Conservation (phyloP, 1,284 basidiomycete species). For the Sanghuangporus baumii region DNA sequence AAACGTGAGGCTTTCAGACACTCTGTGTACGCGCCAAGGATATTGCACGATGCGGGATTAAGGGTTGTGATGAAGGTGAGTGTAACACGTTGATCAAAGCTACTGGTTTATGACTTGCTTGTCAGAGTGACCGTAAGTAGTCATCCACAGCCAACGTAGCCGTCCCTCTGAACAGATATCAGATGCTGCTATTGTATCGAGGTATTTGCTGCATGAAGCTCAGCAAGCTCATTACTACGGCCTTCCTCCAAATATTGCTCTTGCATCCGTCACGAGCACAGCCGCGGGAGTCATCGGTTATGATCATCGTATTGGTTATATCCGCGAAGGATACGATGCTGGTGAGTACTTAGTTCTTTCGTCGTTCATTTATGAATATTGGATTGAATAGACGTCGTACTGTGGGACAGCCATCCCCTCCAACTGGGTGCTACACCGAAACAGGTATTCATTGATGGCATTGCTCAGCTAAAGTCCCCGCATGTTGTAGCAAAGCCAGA, state of each 20-base stretch:
- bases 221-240: slow-evolving; percentile 44
- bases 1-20: slow-evolving; percentile 48
- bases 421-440: slow-evolving; percentile 37
- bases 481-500: slow-evolving; percentile 18
- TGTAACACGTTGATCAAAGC: neutral
- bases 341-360: slow-evolving; percentile 19
- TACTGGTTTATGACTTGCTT: neutral
- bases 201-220: slow-evolving; percentile 47
- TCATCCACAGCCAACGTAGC: neutral
- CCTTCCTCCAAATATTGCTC: slow-evolving; percentile 24
- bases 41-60: slow-evolving; percentile 42
- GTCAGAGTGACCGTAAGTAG: slow-evolving; percentile 41
- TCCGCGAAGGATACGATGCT: slow-evolving; percentile 34
- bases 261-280: slow-evolving; percentile 40
- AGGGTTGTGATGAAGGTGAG: slow-evolving; percentile 35
- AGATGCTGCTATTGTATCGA: slow-evolving; percentile 29
- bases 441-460: slow-evolving; percentile 22
- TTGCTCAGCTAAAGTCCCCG: slow-evolving; percentile 18
- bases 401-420: slow-evolving; percentile 51
- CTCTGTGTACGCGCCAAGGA: slow-evolving; percentile 43
- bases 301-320: slow-evolving; percentile 45
- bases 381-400: slow-evolving; percentile 33
- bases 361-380: neutral
- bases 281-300: slow-evolving; percentile 43
- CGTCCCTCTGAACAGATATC: neutral